Evolutionary conservation across 2,329 filamentous ascomycete species (phyloP).

Genomic region (Aspergillus pseudoviridinutans): DNA sequence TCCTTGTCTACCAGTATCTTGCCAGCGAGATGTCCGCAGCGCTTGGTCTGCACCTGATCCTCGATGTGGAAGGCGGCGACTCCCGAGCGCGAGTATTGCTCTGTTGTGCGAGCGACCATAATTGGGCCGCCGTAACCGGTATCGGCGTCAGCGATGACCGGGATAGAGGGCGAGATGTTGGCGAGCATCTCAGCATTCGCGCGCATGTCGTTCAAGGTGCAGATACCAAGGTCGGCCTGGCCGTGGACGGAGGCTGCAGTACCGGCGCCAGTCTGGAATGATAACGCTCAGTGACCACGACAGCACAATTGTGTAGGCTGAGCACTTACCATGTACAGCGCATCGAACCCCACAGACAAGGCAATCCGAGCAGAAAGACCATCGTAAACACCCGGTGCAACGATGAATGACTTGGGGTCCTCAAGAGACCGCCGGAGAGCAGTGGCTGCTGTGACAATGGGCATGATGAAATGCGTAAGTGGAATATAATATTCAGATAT

Average conservation of each 20-base stretch:
- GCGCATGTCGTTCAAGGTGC: slow-evolving; percentile 51
- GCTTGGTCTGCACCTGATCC: slow-evolving; percentile 50
- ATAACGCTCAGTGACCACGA: neutral
- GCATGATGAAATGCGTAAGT: slow-evolving; percentile 16
- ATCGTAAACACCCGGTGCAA: slow-evolving; percentile 50
- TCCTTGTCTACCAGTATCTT: slow-evolving; percentile 36
- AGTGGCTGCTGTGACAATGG: slow-evolving; percentile 24
- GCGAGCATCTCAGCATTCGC: slow-evolving; percentile 53
- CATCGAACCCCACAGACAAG: slow-evolving; percentile 46
- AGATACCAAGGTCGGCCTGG: slow-evolving; percentile 49
- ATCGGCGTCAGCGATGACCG: slow-evolving; percentile 53
- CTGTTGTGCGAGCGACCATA: slow-evolving; percentile 48
- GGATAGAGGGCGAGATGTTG: slow-evolving; percentile 46
- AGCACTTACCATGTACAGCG: slow-evolving; percentile 48
- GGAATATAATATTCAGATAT: neutral
- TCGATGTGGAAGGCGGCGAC: slow-evolving; percentile 57
- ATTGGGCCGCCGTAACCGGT: slow-evolving; percentile 53
- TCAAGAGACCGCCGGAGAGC: slow-evolving; percentile 31
- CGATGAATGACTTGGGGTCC: slow-evolving; percentile 37
- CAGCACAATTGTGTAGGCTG: neutral
- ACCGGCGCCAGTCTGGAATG: slow-evolving; percentile 47
- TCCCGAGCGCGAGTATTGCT: slow-evolving; percentile 50
- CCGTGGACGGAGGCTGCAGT: slow-evolving; percentile 48
- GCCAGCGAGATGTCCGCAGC: slow-evolving; percentile 39
- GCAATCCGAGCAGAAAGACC: slow-evolving; percentile 49